These are phyloP conservation scores for Mucor ambiguus DNA, from an alignment of 371 early-diverging fungal genomes.

Conservation along the genomic window DNA sequence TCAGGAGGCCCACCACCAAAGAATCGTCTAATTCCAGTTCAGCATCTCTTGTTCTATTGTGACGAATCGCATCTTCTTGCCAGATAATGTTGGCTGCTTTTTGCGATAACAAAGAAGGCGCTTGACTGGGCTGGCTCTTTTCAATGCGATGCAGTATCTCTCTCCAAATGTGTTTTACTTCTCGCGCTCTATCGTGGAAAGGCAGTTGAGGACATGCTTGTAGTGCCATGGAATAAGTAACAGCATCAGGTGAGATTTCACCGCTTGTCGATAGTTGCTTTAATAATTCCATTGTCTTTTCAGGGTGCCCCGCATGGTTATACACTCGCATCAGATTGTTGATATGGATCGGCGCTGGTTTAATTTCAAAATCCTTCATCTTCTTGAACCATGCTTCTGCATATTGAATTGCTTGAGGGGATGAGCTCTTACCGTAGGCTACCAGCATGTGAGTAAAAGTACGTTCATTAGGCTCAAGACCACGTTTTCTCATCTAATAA, in stretches of 20 bases:
- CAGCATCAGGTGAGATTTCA: constrained; percentile 20
- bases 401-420: constrained; percentile 24
- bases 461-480: constrained; percentile 36
- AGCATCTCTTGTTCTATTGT: constrained; percentile 2
- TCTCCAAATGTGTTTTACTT: constrained; percentile 24
- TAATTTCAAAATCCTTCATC: constrained; percentile 24
- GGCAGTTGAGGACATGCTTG: constrained; percentile 15
- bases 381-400: constrained; percentile 31
- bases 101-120: constrained; percentile 1
- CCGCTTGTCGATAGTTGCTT: constrained; percentile 5
- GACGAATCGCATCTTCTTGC: constrained; percentile 6
- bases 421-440: constrained; percentile 24
- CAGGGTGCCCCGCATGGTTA: constrained; percentile 9
- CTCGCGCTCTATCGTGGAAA: constrained; percentile 1
- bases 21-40: constrained; percentile 28
- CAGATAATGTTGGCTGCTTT: constrained; percentile 21
- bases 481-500: constrained; percentile 39
- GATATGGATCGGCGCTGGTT: constrained; percentile 30
- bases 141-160: constrained; percentile 20
- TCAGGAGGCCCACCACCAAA: constrained; percentile 24
- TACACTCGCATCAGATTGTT: constrained; percentile 36
- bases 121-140: background rate
- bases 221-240: constrained; percentile 29
- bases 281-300: constrained; percentile 17
- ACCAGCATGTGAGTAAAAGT: constrained; percentile 36